Base-by-base conservation (phyloP, 2,329 filamentous ascomycete species). In the Botryosphaeria dothidea region DNA sequence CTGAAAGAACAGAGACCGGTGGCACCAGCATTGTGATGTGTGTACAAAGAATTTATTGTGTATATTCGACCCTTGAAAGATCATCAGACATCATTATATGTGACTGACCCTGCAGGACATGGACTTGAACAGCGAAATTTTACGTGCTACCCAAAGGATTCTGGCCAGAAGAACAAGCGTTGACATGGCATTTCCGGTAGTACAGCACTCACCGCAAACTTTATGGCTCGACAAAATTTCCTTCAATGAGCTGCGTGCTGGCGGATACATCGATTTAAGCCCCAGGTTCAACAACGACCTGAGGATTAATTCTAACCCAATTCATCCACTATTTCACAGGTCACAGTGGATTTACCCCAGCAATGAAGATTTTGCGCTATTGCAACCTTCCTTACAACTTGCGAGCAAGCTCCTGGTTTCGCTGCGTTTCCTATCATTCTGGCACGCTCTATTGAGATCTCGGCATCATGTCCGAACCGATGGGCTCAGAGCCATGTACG, bases 161-260 rank as follows among this genome's bases (percentile, higher is more conserved):
- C 36, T 21, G n/a, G 11, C 15, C 3, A 17, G 19, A 48, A 23
- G 5, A 60, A 3, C 27, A 17, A 25, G 54, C 25, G 11, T 9
- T n/a, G n/a, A 38, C 52, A 58, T 41, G 54, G 25, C 23, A 19
- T 7, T 3, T 4, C 3, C 23, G 15, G n/a, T n/a, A n/a, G 11
- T 36, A 36, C 21, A 58, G 29, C 36, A 58, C 4, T n/a, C 4
- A 31, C 23, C 15, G 21, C 54, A 4, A 17, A 51, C 62, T 17
- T 19, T 64, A 21, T 64, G 62, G 62, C 52, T 64, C 13, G 41
- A 64, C 21, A 54, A 34, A 25, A 51, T 64, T 38, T 45, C 41
- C 2, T 64, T 58, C 19, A 27, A 48, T 6, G 62, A 64, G 29
- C 36, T 64, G 62, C 52, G 62, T 29, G 25, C 15, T 19, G 51